Conservation (phyloP, 2,329 filamentous ascomycete genomes). For the Fonsecaea multimorphosa region DNA sequence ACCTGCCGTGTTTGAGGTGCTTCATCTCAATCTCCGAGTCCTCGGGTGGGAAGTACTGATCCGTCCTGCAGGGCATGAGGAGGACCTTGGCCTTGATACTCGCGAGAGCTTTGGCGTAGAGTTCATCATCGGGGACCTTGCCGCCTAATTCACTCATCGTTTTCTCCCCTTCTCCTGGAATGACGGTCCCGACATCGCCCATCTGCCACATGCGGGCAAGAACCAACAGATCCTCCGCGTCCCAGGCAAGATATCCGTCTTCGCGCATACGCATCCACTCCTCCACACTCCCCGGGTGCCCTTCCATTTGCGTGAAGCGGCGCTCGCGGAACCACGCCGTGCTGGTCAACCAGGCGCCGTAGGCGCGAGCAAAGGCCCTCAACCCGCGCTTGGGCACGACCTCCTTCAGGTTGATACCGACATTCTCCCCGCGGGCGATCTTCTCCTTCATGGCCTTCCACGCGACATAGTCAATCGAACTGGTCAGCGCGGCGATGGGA, state of each 20-base stretch:
- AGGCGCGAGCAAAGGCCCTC: conserved; percentile 54
- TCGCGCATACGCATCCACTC: conserved; percentile 46
- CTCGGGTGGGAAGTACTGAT: conserved; percentile 48
- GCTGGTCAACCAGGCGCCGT: conserved; percentile 57
- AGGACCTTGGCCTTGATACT: conserved; percentile 42
- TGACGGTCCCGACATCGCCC: conserved; percentile 46
- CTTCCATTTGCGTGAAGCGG: conserved; percentile 44
- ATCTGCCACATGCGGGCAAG: conserved; percentile 56
- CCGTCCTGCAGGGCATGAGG: conserved; percentile 47
- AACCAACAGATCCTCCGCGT: conserved; percentile 53
- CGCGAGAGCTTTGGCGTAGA: conserved; percentile 37
- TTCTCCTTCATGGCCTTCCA: conserved; percentile 37
- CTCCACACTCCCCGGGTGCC: conserved; percentile 46
- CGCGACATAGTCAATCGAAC: conserved; percentile 50
- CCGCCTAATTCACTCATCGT: conserved; percentile 35
- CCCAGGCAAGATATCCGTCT: conserved; percentile 47
- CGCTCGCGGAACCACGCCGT: conserved; percentile 54
- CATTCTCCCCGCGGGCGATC: conserved; percentile 36
- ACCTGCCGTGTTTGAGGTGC: conserved; percentile 35
- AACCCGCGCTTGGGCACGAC: conserved; percentile 47
- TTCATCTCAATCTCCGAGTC: conserved; percentile 41
- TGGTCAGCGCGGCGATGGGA: conserved; percentile 51
- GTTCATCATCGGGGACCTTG: conserved; percentile 27
- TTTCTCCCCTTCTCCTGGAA: conserved; percentile 34
- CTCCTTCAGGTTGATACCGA: conserved; percentile 41